Base-by-base conservation (phyloP, 1,284 basidiomycete genomes). In the Peniophora sp. region DNA sequence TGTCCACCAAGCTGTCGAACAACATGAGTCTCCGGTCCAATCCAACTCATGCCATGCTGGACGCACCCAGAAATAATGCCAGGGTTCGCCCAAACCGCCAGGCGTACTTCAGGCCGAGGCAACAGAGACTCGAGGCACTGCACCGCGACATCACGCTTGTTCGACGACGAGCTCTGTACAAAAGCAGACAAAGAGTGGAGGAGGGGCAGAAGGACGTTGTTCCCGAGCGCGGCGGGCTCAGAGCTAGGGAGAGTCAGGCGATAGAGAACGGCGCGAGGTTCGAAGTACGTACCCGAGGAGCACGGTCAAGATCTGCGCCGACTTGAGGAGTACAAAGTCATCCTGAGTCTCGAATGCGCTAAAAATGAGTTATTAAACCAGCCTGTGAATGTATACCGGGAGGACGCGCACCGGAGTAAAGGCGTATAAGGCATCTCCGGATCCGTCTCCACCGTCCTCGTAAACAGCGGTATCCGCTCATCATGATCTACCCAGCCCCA, bases 281-380 rank as follows among this genome's bases (percentile, higher is more conserved):
- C 11, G 11, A 9, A 27, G 3, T 3, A 27, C 20, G 49, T 52
- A 84, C 81, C 87, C 83, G 49, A 97, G 78, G 23, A 98, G 77
- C 19, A 94, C 77, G 1, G 93, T 92, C 46, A 97, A 73, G 59
- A 98, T 89, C 61, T 96, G 89, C 0, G 90, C 78, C 22, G 89
- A 78, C 64, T 95, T 97, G 54, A 97, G 76, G 60, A 95, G 91
- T 24, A 92, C 85, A 59, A 97, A 97, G 64, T 97, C 92, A 64
- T 99, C 96, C 58, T 87, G 85, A 35, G 89, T 84, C 38, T 92
- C 87, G 46, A 98, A 71, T 38, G 85, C 78, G 58, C 91, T 93
- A 38, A 44, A n/a, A 14, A 43, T 25, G 16, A 23, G 34, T 12
- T 25, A 48, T 59, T 43, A 63, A 52, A 19, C 36, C n/a, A n/a